Conservation (phyloP, 805 yeast species). For the Wickerhamiella azyma region DNA sequence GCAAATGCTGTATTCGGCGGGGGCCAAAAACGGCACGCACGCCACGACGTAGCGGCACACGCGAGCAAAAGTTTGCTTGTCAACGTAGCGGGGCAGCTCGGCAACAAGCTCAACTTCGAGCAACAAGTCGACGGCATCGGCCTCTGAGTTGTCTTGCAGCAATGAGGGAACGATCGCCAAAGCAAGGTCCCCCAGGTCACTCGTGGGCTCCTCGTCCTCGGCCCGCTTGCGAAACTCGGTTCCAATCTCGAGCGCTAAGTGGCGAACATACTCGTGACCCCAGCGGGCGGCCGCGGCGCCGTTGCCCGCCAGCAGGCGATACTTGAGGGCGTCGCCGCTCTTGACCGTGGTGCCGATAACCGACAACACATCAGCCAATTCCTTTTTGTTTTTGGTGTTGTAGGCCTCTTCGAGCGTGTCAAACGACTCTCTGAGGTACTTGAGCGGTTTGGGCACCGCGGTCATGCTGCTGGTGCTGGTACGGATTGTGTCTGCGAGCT, state of each 20-base stretch:
- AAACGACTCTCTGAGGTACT: conserved; percentile 82
- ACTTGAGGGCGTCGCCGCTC: conserved; percentile 57
- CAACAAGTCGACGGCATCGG: conserved; percentile 91
- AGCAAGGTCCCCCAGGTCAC: conserved; percentile 47
- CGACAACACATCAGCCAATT: conserved; percentile 76
- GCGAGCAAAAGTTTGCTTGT: conserved; percentile 67
- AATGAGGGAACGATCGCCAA: conserved; percentile 76
- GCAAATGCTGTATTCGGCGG: conserved; percentile 81
- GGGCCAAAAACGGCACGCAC: conserved; percentile 92
- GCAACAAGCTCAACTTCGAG: conserved; percentile 82
- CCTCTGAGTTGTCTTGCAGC: conserved; percentile 90
- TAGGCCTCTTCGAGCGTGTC: conserved; percentile 51
- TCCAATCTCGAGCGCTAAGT: conserved; percentile 89
- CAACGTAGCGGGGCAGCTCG: conserved; percentile 69
- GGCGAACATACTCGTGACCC: conserved; percentile 98
- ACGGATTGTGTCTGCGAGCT: conserved; percentile 63
- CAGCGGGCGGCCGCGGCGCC: conserved; percentile 52
- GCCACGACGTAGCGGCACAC: conserved; percentile 90
- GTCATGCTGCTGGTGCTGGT: conserved; percentile 98
- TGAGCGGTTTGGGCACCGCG: conserved; percentile 97
- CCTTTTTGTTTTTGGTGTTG: conserved; percentile 31
- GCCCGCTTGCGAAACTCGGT: conserved; percentile 52
- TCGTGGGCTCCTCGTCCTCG: conserved; percentile 14
- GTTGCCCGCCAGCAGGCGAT: conserved; percentile 49
- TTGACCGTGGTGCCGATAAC: conserved; percentile 75